Evolutionary conservation across 2,329 filamentous ascomycete genomes (phyloP).

Genomic region (Teratosphaeriaceae sp.): DNA sequence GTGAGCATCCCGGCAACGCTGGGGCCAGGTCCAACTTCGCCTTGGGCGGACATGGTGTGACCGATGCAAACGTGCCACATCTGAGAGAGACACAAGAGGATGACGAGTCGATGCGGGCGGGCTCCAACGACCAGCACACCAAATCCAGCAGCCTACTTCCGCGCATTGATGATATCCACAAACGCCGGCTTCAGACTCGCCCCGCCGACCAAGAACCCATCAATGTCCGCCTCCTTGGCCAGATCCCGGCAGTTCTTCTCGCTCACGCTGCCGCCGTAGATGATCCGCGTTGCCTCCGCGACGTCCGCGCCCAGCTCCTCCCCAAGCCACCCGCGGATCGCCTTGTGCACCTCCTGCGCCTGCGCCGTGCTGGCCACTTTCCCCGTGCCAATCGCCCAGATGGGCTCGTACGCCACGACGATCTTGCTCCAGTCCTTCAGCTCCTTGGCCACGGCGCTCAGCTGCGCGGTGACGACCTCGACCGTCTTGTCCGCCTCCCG

Average conservation of each 20-base stretch:
- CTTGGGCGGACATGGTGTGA: background rate
- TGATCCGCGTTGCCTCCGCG: slow-evolving; percentile 81
- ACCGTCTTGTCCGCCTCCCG: slow-evolving; percentile 81
- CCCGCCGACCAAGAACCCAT: slow-evolving; percentile 95
- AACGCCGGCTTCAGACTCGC: slow-evolving; percentile 95
- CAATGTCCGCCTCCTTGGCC: slow-evolving; percentile 87
- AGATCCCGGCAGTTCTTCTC: slow-evolving; percentile 98
- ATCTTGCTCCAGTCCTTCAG: slow-evolving; percentile 86
- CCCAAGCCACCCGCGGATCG: slow-evolving; percentile 79
- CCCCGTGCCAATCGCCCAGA: slow-evolving; percentile 91
- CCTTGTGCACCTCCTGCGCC: slow-evolving; percentile 89
- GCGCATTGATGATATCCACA: slow-evolving; percentile 64
- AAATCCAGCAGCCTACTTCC: too few relatives aligned
- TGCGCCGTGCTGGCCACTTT: slow-evolving; percentile 85
- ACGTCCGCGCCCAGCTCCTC: slow-evolving; percentile 69
- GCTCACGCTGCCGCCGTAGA: slow-evolving; percentile 93
- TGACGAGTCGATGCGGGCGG: too few relatives aligned
- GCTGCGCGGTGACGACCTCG: slow-evolving; percentile 76
- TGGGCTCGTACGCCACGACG: slow-evolving; percentile 96
- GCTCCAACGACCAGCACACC: too few relatives aligned
- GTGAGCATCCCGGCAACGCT: too few relatives aligned
- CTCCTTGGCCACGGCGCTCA: slow-evolving; percentile 73
- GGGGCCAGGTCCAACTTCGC: too few relatives aligned
- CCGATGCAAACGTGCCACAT: background rate
- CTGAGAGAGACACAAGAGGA: too few relatives aligned